Base-by-base conservation (phyloP, 2,329 filamentous ascomycete genomes). In the Fusarium camptoceras region DNA sequence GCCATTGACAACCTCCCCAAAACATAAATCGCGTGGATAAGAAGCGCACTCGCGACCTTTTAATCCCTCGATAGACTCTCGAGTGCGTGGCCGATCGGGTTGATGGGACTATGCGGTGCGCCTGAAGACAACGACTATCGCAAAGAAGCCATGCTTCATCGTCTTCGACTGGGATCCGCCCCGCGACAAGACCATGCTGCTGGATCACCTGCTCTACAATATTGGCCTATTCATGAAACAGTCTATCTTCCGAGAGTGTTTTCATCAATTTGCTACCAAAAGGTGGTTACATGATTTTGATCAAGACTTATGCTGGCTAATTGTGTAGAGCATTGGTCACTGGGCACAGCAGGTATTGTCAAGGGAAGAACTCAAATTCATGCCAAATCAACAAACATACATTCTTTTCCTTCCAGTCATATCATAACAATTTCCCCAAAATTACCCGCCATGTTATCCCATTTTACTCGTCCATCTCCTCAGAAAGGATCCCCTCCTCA, bases 131-230 rank as follows among this genome's bases (percentile, higher is more conserved):
- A 76, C 71, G 8, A 49, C 64, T 20, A 73, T 80, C 34, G 75
- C 76, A 7, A 55, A 71, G 9, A 79, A 76, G 60, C 80, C 81
- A 0, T 83, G 81, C 61, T 84, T 86, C 68, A 81, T 84, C 67
- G 79, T 86, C 20, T 83, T 81, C 31, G 84, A 84, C 0, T 73
- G 81, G 65, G 85, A 86, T 73, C 83, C 84, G 1, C 68, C 84
- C 50, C 76, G 84, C 20, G 84, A 86, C 47, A 84, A 86, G 66
- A 83, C 80, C 4, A 75, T 86, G 34, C 70, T 86, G 8, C 82
- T 85, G 44, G 83, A 84, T 64, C 70, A 81, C 20, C 70, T 77
- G 41, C 73, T 83, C 18, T 71, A 70, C 14, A 64, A 73, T 59
- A 79, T 73, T 10, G 75, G 76, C 3, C 70, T 81, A 6, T 73